phyloP scores from a whole-genome alignment of 1,139 yeast genomes.

The Yamadazyma triangularis region DNA sequence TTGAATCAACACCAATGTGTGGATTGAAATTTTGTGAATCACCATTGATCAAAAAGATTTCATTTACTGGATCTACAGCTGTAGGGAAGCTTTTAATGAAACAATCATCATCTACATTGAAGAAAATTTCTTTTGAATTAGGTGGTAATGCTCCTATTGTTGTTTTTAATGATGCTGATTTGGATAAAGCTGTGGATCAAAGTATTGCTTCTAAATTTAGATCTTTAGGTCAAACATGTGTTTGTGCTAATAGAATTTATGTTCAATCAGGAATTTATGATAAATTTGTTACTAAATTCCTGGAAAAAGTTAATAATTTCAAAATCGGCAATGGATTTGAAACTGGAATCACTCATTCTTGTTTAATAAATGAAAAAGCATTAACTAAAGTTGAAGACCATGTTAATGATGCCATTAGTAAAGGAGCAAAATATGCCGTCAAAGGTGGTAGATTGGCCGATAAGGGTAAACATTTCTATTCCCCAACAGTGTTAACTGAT shows the following conservation, averaged over 20 bases:
- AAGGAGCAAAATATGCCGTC: conserved; percentile 39
- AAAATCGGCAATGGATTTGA: conserved; percentile 44
- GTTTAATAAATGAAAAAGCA: conserved; percentile 38
- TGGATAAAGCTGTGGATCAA: conserved; percentile 46
- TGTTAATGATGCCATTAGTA: conserved; percentile 35
- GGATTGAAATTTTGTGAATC: conserved; percentile 34
- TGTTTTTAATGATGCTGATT: conserved; percentile 45
- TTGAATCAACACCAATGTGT: conserved; percentile 30
- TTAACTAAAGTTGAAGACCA: conserved; percentile 37
- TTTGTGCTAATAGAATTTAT: conserved; percentile 80
- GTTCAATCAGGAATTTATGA: conserved; percentile 71
- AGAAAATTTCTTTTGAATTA: conserved; percentile 47
- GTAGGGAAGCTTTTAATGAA: conserved; percentile 51
- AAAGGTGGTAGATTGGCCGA: conserved; percentile 39
- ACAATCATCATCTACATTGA: conserved; percentile 41
- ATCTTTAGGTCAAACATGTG: conserved; percentile 87
- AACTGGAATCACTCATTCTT: conserved; percentile 41
- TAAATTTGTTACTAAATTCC: conserved; percentile 36
- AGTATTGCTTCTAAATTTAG: conserved; percentile 54
- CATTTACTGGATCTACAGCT: conserved; percentile 57
- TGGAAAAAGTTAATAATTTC: conserved; percentile 27
- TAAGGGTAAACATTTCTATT: conserved; percentile 36
- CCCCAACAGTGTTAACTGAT: conserved; percentile 37
- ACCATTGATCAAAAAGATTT: conserved; percentile 40
- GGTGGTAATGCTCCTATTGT: conserved; percentile 53